Base-by-base conservation (phyloP, 805 yeast species). In the Lachancea dasiensis region DNA sequence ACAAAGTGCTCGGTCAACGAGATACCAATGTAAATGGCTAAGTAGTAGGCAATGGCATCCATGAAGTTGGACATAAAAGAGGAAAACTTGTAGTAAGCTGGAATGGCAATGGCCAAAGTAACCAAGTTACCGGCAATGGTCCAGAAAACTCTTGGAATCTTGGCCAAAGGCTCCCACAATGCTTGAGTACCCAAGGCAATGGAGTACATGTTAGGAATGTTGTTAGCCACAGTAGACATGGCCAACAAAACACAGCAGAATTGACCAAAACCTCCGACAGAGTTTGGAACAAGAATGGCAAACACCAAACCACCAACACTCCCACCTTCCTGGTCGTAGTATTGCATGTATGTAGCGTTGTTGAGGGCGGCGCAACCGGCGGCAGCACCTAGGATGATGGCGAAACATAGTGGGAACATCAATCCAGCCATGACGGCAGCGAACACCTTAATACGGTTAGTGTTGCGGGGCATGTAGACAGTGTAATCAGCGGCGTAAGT, bases 121-220 rank as follows among this genome's bases (percentile, higher is more conserved):
- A 77, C 73, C 46, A 73, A 77, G 63, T 85, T 82, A 54, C 89
- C 95, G 38, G 68, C 58, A 32, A 83, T 49, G 28, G 95, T 80
- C 95, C 95, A 87, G 34, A 79, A 49, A 36, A 81, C 72, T 70
- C 96, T 77, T 55, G 96, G 97, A 42, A 89, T 68, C 54, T 69
- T 74, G 29, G 77, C 69, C 55, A 87, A 74, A 46, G 75, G 77
- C 40, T 82, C 75, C 83, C 90, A 83, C 52, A 83, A 66, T 30
- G 92, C 77, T 67, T 89, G 97, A 24, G 87, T 86, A 48, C 87
- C 79, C 56, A 89, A 70, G 27, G 86, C 89, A 52, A 86, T 75
- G 18, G 97, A 85, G 70, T 89, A 89, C 82, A 86, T 79, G 69
- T 86, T 87, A 63, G 96, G 96, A 61, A 87, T 77, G 68, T 86